phyloP scores from a whole-genome alignment of 2,329 filamentous ascomycete species.

The Didymella segeticola region DNA sequence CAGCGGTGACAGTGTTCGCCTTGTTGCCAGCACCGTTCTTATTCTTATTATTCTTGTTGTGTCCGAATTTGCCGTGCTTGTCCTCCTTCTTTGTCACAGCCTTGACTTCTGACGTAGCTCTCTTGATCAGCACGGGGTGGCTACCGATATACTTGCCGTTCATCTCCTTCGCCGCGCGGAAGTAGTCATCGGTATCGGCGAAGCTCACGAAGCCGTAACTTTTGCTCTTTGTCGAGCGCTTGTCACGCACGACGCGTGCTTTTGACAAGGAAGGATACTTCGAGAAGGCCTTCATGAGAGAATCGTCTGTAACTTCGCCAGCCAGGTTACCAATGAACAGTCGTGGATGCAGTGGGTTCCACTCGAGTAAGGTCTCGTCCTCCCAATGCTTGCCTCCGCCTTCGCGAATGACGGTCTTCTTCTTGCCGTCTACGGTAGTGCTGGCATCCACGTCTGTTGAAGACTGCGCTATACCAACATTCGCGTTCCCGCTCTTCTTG shows the following conservation, averaged over 20 bases:
- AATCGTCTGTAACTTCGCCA: constrained; percentile 96
- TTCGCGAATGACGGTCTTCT: constrained; percentile 85
- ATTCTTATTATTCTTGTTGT: constrained; percentile 59
- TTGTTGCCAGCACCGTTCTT: constrained; percentile 42
- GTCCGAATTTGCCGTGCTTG: constrained; percentile 40
- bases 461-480: constrained; percentile 42
- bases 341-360: constrained; percentile 93
- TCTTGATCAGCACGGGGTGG: constrained; percentile 86
- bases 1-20: constrained; percentile 19
- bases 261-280: constrained; percentile 89
- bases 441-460: constrained; percentile 56
- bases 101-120: constrained; percentile 91
- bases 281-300: constrained; percentile 89
- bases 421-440: constrained; percentile 63
- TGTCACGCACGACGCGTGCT: constrained; percentile 91
- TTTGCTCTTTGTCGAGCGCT: constrained; percentile 93
- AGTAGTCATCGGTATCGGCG: constrained; percentile 93
- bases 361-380: constrained; percentile 86
- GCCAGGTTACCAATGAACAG: constrained; percentile 97
- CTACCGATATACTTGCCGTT: constrained; percentile 99
- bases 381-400: constrained; percentile 94
- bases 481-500: constrained; percentile 54
- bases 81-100: constrained; percentile 65
- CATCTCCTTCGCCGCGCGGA: constrained; percentile 96
- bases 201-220: constrained; percentile 98